Conservation (phyloP, 345 rosid species). For the Arabidopsis arenosa region DNA sequence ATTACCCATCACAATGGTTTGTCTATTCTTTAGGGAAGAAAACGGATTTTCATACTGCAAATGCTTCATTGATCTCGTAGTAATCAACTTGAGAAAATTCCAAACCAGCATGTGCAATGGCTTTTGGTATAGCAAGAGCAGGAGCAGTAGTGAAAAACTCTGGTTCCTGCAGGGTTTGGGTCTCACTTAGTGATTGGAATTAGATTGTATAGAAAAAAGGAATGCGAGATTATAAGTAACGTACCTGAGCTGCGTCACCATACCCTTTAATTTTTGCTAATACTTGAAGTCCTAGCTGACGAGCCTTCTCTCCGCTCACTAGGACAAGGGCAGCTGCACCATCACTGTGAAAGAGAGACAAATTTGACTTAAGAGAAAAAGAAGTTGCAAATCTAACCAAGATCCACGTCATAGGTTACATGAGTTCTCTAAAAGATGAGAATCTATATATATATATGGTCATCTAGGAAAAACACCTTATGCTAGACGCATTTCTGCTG, state of each 20-base stretch:
- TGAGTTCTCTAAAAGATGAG: neutral
- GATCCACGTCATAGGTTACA: constrained; percentile 12
- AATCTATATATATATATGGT: constrained; percentile 14
- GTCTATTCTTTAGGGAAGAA: constrained; percentile 12
- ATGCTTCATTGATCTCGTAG: constrained; percentile 98
- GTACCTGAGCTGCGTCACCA: constrained; percentile 98
- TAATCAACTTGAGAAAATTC: constrained; percentile 85
- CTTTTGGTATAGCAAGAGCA: constrained; percentile 95
- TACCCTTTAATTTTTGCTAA: constrained; percentile 83
- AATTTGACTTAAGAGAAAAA: neutral
- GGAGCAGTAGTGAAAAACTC: constrained; percentile 96
- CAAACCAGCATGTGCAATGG: constrained; percentile 78
- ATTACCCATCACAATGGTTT: neutral
- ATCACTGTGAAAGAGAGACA: constrained; percentile 60
- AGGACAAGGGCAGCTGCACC: constrained; percentile 96
- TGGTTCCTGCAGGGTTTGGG: constrained; percentile 67
- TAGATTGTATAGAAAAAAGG: constrained; percentile 2
- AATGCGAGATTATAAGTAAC: neutral
- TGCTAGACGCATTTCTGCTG: constrained; percentile 98
- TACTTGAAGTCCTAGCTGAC: constrained; percentile 78
- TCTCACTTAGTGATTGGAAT: constrained; percentile 23
- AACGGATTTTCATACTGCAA: constrained; percentile 63
- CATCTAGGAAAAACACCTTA: constrained; percentile 59
- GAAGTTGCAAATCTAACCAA: constrained; percentile 21
- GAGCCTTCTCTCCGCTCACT: constrained; percentile 87